These are phyloP conservation scores for Salix caprea DNA, from an alignment of 345 rosid species.

Conservation along the genomic window DNA sequence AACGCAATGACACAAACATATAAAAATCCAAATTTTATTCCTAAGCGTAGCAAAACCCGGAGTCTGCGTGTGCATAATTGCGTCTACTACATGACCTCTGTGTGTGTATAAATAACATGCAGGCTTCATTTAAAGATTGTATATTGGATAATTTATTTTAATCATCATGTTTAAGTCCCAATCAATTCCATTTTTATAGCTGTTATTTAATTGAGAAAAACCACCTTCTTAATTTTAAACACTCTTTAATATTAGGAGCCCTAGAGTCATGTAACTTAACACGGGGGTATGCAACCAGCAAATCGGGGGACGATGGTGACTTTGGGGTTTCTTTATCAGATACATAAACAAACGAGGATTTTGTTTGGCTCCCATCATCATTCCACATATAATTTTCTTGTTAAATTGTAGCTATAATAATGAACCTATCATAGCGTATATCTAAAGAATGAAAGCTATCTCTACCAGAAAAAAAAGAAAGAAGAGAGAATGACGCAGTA, in stretches of 20 bases:
- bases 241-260: background rate
- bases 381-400: no score
- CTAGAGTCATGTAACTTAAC: background rate
- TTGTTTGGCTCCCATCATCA: no score
- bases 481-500: background rate
- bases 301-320: conserved; percentile 13
- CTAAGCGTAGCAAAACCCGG: background rate
- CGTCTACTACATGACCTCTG: background rate
- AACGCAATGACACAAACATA: background rate
- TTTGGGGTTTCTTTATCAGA: background rate
- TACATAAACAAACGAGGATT: no score
- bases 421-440: conserved; percentile 20
- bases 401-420: conserved; percentile 22
- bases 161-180: no score
- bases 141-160: background rate
- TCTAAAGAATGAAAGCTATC: background rate
- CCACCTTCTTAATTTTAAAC: no score
- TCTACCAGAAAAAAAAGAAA: no score
- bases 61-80: background rate
- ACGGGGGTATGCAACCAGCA: background rate
- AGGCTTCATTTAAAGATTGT: background rate
- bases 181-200: no score
- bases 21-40: background rate
- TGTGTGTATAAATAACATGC: background rate
- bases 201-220: no score